Evolutionary conservation across 306 rosid genomes (phyloP), one percentile per base, ranked within the genome.

Genomic region (Sechiopsis laciniata): DNA sequence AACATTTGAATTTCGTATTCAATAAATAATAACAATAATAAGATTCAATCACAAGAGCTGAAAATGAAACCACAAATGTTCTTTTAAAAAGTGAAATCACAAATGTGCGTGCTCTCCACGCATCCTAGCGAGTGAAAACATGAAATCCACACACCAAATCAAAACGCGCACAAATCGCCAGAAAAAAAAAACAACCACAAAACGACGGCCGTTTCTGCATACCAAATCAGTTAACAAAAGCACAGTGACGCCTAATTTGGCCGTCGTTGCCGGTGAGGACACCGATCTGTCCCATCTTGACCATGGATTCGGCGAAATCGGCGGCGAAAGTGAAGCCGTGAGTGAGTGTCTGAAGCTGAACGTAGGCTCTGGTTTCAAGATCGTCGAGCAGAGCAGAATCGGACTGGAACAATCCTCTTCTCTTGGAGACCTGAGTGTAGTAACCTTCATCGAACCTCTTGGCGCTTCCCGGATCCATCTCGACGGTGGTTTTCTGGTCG

Each of bases 381-480:
- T 82, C 78, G 57, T 80, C 75, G 14, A 82, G 82, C 26, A 82
- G 83, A 21, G 88, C 84, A 17, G 86, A 61, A 71, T 82, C 86
- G 22, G 84, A 85, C 19, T 80, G 74, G 78, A 85, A 81, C 8
- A 84, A 71, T 1, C 87, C 87, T 76, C 85, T 81, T 76, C 72
- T 80, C 67, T 75, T 51, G 24, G 84, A 5, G 10, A 85, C 84
- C 14, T 78, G 52, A 40, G 53, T 73, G 79, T 53, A 84, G 76
- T 81, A 78, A 59, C 77, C 42, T 19, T 51, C 76, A 45, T 78
- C 86, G 60, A 82, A 85, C 3, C 78, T 1, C 78, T 78, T 85
- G 78, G 57, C 75, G 74, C 88, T 85, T 20, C 88, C 84, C 3
- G 86, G 86, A 48, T 85, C 86, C 88, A 85, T 82, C 78, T 82